Evolutionary conservation across 2,329 filamentous ascomycete species (phyloP), one percentile per base, ranked within the genome.

Genomic region (Lecanicillium sp.): DNA sequence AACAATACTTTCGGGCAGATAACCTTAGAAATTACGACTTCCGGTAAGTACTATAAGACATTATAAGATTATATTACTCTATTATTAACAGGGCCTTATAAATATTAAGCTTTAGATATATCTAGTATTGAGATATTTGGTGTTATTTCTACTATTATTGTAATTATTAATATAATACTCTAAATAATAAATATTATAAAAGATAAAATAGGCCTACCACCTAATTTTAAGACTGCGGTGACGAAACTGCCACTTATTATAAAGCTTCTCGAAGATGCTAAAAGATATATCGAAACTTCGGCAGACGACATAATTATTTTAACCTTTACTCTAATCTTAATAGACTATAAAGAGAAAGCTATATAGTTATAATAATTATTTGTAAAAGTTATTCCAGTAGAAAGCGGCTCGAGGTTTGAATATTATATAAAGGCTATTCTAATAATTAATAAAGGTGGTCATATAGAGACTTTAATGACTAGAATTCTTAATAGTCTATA

Each of bases 401-500:
- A 53, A 3, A 46, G 38, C 23, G 52, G 53, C 11, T 53, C 54
- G 1, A 33, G 49, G n/a, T 4, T 48, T 32, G 37, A 56, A 15
- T 48, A 51, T 26, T 60, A 60, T 27, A 9, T 33, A n/a, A 52
- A 39, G 15, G 58, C 59, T 4, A 19, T 55, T 15, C 53, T 44
- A 29, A 52, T 53, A 1, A 44, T 57, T 5, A 50, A 53, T 9
- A 62, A 60, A 46, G 60, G 53, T 35, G 51, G 49, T 29, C 17
- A 47, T 14, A 57, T 59, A 4, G 58, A 62, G 43, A 52, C 21
- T 5, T 51, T 62, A 40, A 59, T 61, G 54, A 47, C 53, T 29
- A 56, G 56, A 20, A 61, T 62, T n/a, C 48, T 61, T 32, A 38
- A 51, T 8, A 56, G 62, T 30, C 12, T 62, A 8, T 52, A 60